Evolutionary conservation across 2,329 filamentous ascomycete species (phyloP), one percentile per base, ranked within the genome.

Genomic region (Ophiostoma populinum): DNA sequence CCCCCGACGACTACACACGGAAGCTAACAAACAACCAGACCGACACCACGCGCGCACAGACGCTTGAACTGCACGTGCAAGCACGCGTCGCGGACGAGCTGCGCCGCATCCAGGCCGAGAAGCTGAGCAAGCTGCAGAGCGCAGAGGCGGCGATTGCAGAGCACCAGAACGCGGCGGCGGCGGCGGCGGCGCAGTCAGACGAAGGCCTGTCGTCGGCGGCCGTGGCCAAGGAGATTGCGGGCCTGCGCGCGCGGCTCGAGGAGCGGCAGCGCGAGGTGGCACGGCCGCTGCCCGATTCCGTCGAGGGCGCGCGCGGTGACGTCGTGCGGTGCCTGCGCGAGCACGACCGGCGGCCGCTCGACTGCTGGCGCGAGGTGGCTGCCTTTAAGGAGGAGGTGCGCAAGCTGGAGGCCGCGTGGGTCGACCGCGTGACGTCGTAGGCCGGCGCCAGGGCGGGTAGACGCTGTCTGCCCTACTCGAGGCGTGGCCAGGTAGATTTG

Each of bases 291-390:
- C 81, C 85, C 46, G 71, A 76, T 42, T 61, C 61, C 34, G 73
- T 93, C 32, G 75, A 82, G 56, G 67, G 64, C 52, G 81, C 85
- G 15, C 78, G 83, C 55, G 63, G 70, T 46, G 72, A 76, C 40
- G 74, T 94, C 37, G 71, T 90, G 43, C 67, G 70, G 47, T 95
- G 87, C 55, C 62, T 95, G 62, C 65, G 80, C 42, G 67, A 77
- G 50, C 77, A 94, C 55, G 86, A 94, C 57, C 67, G 83, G 44
- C 70, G 83, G 55, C 86, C 87, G 53, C 62, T 94, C 52, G 81
- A 94, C 62, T 95, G 87, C 67, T 94, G 81, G 80, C 69, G 75
- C 57, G 85, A 94, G 68, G 83, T 94, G 17, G 79, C 92, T 61
- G 65, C 64, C 15, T 95, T 95, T 57, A 92, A 86, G 70, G 68